Evolutionary conservation across 805 yeast species (phyloP), one percentile per base, ranked within the genome.

Genomic region (Wickerhamomyces alni): DNA sequence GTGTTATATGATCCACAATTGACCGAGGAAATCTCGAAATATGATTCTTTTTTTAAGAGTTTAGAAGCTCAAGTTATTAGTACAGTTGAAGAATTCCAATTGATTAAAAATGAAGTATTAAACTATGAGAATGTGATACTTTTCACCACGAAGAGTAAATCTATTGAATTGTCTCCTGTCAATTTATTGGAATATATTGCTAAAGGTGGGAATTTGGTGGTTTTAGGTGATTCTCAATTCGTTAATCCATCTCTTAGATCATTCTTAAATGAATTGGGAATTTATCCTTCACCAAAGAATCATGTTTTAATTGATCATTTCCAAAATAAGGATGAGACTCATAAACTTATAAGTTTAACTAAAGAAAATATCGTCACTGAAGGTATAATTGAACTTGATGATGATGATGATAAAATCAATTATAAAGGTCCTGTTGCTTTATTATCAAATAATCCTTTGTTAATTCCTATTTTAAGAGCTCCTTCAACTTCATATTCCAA

Each of bases 221-320:
- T 80, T 12, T 66, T 87, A 12, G 72, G 82, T 0, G 62, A 72
- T 29, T 73, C 80, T 17, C 46, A 51, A 8, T 75, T 73, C 15
- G 54, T 70, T 13, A 76, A 82, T 30, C 86, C 83, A 19, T 74
- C 81, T 16, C 62, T 83, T 26, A 76, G 87, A 44, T 65, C 73
- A 3, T 81, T 83, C 52, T 72, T 87, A 47, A 76, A 79, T 52
- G 87, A 89, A 57, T 63, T 89, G 47, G 99, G 96, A 25, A 80
- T 93, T 37, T 75, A 69, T 52, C 85, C 96, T 42, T 74, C 93
- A 36, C 94, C 96, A 42, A 83, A 77, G 55, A 81, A 77, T 37
- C 79, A 75, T 58, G 59, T 66, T 39, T 64, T 82, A 33, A 59
- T 70, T 8, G 95, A 88, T 59, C 81, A 83, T 59, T 87, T 87